Conservation (phyloP, 805 yeast genomes). For the Starmerella apicola region DNA sequence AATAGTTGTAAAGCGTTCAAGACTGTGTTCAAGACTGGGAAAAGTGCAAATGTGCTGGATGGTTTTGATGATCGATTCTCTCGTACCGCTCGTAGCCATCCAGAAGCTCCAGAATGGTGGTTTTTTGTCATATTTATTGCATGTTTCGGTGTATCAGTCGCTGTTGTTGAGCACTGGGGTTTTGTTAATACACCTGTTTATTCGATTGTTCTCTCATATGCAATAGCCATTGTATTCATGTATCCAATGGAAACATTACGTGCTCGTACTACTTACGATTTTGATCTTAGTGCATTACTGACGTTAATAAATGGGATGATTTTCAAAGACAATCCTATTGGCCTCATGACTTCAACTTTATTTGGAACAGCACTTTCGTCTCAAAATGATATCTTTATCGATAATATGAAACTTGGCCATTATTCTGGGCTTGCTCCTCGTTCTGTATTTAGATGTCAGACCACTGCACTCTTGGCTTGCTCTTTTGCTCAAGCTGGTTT, state of each 20-base stretch:
- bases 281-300: conserved; percentile 38
- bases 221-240: conserved; percentile 38
- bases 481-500: conserved; percentile 11
- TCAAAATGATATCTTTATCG: conserved; percentile 49
- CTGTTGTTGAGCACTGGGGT: conserved; percentile 30
- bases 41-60: conserved; percentile 26
- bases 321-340: conserved; percentile 41
- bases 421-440: conserved; percentile 27
- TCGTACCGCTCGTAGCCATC: conserved; percentile 41
- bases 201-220: conserved; percentile 44
- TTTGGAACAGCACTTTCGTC: conserved; percentile 45
- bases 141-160: conserved; percentile 36
- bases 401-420: conserved; percentile 43
- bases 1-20: conserved; percentile 8
- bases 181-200: conserved; percentile 29
- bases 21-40: conserved; percentile 10
- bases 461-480: conserved; percentile 7
- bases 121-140: conserved; percentile 36
- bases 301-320: conserved; percentile 45
- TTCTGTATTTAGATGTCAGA: conserved; percentile 11
- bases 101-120: conserved; percentile 70
- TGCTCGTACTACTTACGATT: conserved; percentile 37
- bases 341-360: conserved; percentile 39
- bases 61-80: conserved; percentile 42
- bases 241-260: conserved; percentile 38